phyloP scores from a whole-genome alignment of 192 early-diverging fungal species.

The Glomus cerebriforme region DNA sequence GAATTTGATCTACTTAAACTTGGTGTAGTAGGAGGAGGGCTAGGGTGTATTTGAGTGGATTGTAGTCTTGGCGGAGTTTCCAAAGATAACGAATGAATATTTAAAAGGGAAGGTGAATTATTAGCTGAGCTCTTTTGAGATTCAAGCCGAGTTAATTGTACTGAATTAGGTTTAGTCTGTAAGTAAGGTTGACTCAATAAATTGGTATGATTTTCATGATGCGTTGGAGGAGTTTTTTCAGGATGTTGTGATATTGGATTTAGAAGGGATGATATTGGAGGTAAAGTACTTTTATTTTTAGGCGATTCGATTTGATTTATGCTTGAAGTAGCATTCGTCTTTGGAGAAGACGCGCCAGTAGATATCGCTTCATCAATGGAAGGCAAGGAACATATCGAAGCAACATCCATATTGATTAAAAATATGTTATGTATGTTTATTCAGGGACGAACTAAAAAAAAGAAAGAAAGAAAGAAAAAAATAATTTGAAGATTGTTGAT shows the following conservation, averaged over 20 bases:
- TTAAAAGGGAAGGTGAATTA: not conserved
- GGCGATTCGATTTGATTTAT: not conserved
- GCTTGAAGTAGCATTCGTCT: not conserved
- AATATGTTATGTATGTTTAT: not conserved
- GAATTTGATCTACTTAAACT: not conserved
- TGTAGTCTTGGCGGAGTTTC: not conserved
- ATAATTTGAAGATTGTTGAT: not conserved
- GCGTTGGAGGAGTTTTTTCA: not conserved
- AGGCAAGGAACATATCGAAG: constrained; percentile 4
- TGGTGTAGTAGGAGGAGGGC: not conserved
- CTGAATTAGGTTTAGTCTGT: not conserved
- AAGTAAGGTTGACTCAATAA: not conserved
- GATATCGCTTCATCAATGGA: not conserved
- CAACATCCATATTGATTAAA: constrained; percentile 1
- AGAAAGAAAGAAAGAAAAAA: not conserved
- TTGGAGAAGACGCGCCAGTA: not conserved
- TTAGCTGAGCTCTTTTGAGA: not conserved
- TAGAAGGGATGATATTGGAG: constrained; percentile 1
- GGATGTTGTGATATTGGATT: not conserved
- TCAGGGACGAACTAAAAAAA: not conserved
- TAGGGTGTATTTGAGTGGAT: not conserved
- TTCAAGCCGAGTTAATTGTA: not conserved
- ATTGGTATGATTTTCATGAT: not conserved
- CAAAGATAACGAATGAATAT: not conserved
- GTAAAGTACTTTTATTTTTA: not conserved